Evolutionary conservation across 768 basidiomycete species (phyloP), one percentile per base, ranked within the genome.

Genomic region (Suillus variegatus): DNA sequence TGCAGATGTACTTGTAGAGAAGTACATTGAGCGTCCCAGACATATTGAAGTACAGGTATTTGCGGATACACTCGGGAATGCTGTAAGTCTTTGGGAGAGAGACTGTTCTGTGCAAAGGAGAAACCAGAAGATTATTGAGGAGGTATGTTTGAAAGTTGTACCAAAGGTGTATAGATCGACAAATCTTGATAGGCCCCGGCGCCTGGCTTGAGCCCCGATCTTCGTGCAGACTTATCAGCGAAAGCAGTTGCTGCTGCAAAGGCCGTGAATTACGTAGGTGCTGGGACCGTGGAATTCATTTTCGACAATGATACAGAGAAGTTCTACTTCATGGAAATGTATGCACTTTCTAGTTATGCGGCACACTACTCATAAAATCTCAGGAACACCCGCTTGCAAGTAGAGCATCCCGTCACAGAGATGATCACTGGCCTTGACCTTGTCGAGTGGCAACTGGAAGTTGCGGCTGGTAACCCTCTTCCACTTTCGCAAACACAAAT

Each of bases 261-360:
- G 73, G 95, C 96, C 4, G 95, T 98, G 56, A 84, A 89, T 65
- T 98, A 98, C 72, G 89, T 93, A 40, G 94, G 94, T 40, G 94
- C 94, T 12, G 94, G 94, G 5, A 95, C 94, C 0, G 93, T 96
- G n/a, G 95, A 98, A 74, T 97, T 98, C 71, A 97, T 98, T 68
- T 94, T 97, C 68, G 95, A 98, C 75, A 95, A 94, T 67, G 91
- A 95, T 74, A 92, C 91, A 9, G 78, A 86, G 64, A 83, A 87
- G 65, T 97, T 97, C 76, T 97, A 89, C 72, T 97, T 97, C 74
- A 96, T 96, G 95, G 95, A 97, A 78, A 97, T 97, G 93, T 89
- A 69, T 61, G 89, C 72, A 32, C 28, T 55, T 13, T 14, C 13
- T 41, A 2, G 43, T 61, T 22, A 0, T 36, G 55, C 38, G 20